phyloP scores from a whole-genome alignment of 2,329 filamentous ascomycete genomes.

The Diplodia intermedia region DNA sequence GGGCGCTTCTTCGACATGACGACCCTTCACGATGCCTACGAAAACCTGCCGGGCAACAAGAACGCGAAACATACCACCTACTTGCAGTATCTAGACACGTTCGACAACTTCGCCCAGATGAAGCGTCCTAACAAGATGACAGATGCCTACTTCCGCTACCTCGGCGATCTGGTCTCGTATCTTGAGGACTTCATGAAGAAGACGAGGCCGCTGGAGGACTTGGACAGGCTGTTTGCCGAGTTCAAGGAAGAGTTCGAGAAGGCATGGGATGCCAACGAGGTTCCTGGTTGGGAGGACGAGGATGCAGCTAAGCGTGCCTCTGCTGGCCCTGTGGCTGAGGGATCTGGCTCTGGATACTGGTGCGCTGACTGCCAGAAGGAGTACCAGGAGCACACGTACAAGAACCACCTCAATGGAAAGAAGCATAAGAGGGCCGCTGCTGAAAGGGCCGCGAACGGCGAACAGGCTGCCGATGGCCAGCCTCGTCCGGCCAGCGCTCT shows the following conservation, averaged over 20 bases:
- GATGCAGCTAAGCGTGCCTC: constrained; percentile 45
- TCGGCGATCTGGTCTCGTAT: constrained; percentile 79
- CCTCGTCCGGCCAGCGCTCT: neutral
- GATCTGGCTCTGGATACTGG: constrained; percentile 75
- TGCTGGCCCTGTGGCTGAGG: constrained; percentile 51
- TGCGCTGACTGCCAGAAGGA: constrained; percentile 92
- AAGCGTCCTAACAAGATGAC: constrained; percentile 86
- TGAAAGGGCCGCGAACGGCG: constrained; percentile 52
- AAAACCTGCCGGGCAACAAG: constrained; percentile 88
- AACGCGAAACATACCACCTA: constrained; percentile 72
- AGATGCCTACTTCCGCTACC: constrained; percentile 90
- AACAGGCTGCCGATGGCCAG: constrained; percentile 35
- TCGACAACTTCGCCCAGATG: constrained; percentile 84
- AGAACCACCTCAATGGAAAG: constrained; percentile 84
- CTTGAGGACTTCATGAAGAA: constrained; percentile 87
- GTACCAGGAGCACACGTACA: constrained; percentile 96
- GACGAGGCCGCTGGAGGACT: constrained; percentile 83
- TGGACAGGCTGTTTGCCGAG: constrained; percentile 75
- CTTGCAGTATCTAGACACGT: constrained; percentile 88
- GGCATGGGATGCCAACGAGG: constrained; percentile 79
- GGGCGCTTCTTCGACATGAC: constrained; percentile 93
- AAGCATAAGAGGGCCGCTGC: constrained; percentile 90
- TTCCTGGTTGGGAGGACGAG: constrained; percentile 73
- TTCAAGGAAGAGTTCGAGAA: constrained; percentile 86
- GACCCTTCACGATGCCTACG: constrained; percentile 80